Conservation (phyloP, 2,329 filamentous ascomycete species). For the Penicillium sp. region DNA sequence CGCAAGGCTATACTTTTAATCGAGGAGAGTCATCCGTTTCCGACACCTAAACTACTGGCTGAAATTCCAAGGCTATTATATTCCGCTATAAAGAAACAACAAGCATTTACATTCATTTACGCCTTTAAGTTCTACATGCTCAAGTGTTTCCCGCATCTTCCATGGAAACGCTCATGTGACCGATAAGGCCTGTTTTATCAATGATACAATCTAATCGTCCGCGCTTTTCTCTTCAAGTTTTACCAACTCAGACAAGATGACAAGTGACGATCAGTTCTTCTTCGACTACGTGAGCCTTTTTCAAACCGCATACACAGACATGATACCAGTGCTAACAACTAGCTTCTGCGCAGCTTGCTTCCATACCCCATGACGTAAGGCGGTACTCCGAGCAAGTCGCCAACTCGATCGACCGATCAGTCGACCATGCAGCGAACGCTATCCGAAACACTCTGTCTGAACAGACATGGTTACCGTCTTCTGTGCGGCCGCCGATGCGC, state of each 20-base stretch:
- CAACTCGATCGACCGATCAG: constrained; percentile 75
- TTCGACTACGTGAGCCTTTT: constrained; percentile 65
- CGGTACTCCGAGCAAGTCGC: constrained; percentile 71
- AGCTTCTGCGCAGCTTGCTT: constrained; percentile 49
- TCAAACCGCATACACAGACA: too few species aligned
- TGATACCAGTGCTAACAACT: constrained; percentile 9
- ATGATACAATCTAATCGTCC: constrained; percentile 18
- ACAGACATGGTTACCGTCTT: constrained; percentile 70
- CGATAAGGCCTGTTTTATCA: constrained; percentile 4
- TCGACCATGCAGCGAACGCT: constrained; percentile 70
- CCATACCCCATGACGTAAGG: constrained; percentile 64
- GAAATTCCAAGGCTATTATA: too few species aligned
- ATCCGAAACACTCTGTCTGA: constrained; percentile 69
- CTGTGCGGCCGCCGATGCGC: constrained; percentile 57
- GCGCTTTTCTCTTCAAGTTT: constrained; percentile 10
- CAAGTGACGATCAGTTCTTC: constrained; percentile 75
- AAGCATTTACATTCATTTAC: too few species aligned
- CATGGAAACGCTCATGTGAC: constrained; percentile 1
- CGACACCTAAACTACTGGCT: too few species aligned
- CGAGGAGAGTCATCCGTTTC: too few species aligned
- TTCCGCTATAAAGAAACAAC: too few species aligned
- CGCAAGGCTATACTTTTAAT: too few species aligned
- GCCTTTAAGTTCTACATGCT: too few species aligned
- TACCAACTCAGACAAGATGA: constrained; percentile 56
- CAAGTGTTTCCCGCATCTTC: not conserved